Evolutionary conservation across 2,329 filamentous ascomycete species (phyloP), one percentile per base, ranked within the genome.

Genomic region (Rasamsonia emersonii): DNA sequence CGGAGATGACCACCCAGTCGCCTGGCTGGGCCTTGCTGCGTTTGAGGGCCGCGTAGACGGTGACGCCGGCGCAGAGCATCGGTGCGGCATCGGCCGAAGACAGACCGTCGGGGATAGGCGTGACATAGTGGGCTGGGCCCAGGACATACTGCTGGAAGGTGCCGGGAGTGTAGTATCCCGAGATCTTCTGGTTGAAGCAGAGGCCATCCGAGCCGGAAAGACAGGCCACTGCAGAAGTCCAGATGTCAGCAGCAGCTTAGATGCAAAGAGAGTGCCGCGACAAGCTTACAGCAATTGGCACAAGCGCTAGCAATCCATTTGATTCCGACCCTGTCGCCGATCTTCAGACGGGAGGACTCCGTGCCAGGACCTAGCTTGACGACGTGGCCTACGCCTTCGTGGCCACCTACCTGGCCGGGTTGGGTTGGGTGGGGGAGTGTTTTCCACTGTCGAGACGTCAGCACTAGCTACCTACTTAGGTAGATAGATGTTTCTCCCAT

Each of bases 81-180:
- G 77, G 79, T 2, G 79, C 79, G 0, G 79, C 79, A 15, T 66
- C 64, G 30, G 71, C 76, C 7, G 71, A 75, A 24, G 66, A 54
- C 11, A 83, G 56, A 3, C 53, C 58, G 4, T 79, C 76, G 2
- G 79, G 79, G 43, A 83, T 81, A 2, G 76, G 76, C 0, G 79
- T 82, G 2, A 82, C 78, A 51, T 83, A 82, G 56, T 71, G 70
- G 3, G 77, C 77, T 7, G 75, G 74, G 0, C 68, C 71, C 10
- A 79, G 50, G 11, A 71, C 70, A 47, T 82, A 83, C 57, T 82
- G 76, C 50, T 82, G 79, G 51, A 82, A 83, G n/a, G 78, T 83
- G 21, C 79, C 79, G 0, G 78, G 78, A 0, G 70, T 75, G 51
- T 75, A 79, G 58, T 81, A 82, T 4, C 79, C 79, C 0, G 71